Evolutionary conservation across 768 basidiomycete species (phyloP).

Genomic region (Pleurotus salmoneostramineus): DNA sequence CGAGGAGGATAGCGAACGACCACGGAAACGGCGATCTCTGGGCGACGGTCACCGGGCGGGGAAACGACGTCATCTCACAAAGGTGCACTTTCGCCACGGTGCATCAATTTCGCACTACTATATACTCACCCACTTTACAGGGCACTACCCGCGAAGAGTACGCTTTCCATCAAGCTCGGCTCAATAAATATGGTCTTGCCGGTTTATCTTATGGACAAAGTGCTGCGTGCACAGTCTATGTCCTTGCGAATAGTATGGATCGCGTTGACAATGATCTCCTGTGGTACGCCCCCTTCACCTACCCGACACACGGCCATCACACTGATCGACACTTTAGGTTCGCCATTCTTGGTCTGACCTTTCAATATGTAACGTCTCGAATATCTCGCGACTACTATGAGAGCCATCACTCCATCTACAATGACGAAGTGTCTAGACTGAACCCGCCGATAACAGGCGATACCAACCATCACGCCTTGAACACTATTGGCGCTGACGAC

Average conservation of each 20-base stretch:
- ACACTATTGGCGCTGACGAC: slow-evolving; percentile 77
- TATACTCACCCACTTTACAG: slow-evolving; percentile 29
- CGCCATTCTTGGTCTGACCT: slow-evolving; percentile 71
- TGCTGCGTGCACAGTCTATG: slow-evolving; percentile 83
- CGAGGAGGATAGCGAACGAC: slow-evolving; percentile 34
- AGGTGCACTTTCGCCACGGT: slow-evolving; percentile 23
- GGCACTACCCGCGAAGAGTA: slow-evolving; percentile 72
- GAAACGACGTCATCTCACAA: slow-evolving; percentile 1
- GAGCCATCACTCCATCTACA: slow-evolving; percentile 69
- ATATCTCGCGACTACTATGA: slow-evolving; percentile 89
- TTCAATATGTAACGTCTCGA: slow-evolving; percentile 84
- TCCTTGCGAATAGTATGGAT: slow-evolving; percentile 87
- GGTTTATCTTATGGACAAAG: slow-evolving; percentile 91
- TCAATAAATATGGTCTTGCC: slow-evolving; percentile 79
- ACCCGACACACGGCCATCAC: neutral
- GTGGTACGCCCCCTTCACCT: slow-evolving; percentile 48
- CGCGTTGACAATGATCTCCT: slow-evolving; percentile 91
- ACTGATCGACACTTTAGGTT: slow-evolving; percentile 4
- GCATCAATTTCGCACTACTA: neutral
- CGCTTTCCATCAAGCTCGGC: slow-evolving; percentile 51
- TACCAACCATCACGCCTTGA: slow-evolving; percentile 27
- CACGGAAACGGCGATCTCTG: slow-evolving; percentile 57
- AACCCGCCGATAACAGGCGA: slow-evolving; percentile 57
- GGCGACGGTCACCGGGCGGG: slow-evolving; percentile 27
- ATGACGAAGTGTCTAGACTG: slow-evolving; percentile 91